Evolutionary conservation across 257 asterid species (phyloP), one percentile per base, ranked within the genome.

Genomic region (Nicotiana obtusifolia): DNA sequence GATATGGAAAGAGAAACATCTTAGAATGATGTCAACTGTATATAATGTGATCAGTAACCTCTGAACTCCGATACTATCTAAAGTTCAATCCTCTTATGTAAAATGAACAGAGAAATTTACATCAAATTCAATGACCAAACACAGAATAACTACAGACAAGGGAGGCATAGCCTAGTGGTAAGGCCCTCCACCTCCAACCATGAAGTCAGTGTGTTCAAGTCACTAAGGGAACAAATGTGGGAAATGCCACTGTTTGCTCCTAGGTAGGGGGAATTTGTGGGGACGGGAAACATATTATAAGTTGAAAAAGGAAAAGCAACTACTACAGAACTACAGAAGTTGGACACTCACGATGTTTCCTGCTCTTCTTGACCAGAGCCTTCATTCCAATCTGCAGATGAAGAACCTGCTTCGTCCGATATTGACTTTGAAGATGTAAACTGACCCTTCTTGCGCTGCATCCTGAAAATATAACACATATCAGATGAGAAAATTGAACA

Each of bases 401-500:
- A 84, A 64, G 99, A 90, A 81, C 94, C 95, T 1, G 87, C 94
- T 84, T 96, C 98, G 4, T 97, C 99, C 73, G 93, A 83, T 64
- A 85, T 84, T 69, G 97, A 78, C 86, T 94, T 93, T 56, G 97
- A 84, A 66, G 99, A 97, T 75, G 98, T 92, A 87, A 97, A 97
- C 84, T 94, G 99, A 71, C 99, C 99, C 86, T 93, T 97, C 89
- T 97, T 94, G 22, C 99, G 97, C 90, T 97, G 99, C 99, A 97
- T 97, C 89, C 99, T 97, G 94, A 24, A 75, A 49, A 49, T 16
- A 75, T 75, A 75, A 24, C 44, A 75, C 5, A 49, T 57, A 73
- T 49, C 79, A 75, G 62, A 26, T 24, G 15, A 44, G 79, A 47
- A 20, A 75, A 8, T 28, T 14, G 44, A 75, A 15, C 44, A 15